Evolutionary conservation across 129 eudicot genomes (phyloP), one percentile per base, ranked within the genome.

Genomic region (Gnaphalium uliginosum): DNA sequence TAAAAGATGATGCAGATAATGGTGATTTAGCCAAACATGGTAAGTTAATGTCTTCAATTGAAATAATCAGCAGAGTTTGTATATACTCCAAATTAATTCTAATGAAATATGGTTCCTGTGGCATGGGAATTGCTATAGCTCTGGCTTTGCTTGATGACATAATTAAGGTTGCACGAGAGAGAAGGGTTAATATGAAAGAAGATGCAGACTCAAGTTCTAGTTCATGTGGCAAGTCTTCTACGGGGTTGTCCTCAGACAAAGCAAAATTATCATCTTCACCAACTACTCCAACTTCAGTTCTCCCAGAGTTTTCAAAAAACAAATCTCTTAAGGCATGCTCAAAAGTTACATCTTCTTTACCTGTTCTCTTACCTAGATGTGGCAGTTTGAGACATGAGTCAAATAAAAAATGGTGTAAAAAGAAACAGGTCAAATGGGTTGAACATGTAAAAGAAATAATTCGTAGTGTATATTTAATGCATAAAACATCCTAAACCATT

Each of bases 221-320:
- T 78, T 77, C 90, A 17, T 70, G 76, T 66, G 88, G 75, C 63
- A 82, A 70, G 71, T 77, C 79, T 21, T 64, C 64, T 8, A 59
- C 75, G 2, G 83, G 73, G 75, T 80, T 84, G 19, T 66, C 73
- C 25, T 77, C 81, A 25, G 88, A 90, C 37, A 83, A 63, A 64
- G 76, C 25, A 56, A 56, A 8, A 56, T 56, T 56, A 56, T 19
- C 25, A 56, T 56, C 26, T 56, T 56, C 26, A 56, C 26, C 92
- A 26, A 74, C 43, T 5, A 88, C 98, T 21, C 92, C 94, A 51
- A 87, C 97, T 77, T 90, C 99, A 66, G 97, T 89, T 39, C 87
- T 87, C 72, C 83, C 80, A 0, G 78, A 78, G 58, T 21, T 69
- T 11, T 59, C 73, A 60, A 66, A 21, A 41, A 46, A 68, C 21